Conservation (phyloP, 1,284 basidiomycete genomes). For the Veloboletus limbatus region DNA sequence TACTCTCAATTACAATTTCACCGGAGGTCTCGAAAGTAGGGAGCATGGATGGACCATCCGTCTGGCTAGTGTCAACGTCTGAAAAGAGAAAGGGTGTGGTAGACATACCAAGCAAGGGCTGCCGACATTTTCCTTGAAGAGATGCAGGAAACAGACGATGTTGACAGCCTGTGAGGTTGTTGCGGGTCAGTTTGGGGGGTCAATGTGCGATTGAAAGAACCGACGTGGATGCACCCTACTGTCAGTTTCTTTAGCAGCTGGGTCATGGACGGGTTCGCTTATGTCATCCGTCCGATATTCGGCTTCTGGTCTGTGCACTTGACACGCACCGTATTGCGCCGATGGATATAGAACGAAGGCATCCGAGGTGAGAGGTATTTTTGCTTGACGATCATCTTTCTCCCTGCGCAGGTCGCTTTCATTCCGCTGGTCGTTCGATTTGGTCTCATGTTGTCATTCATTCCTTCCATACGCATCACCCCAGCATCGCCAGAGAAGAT, state of each 20-base stretch:
- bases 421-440: constrained; percentile 8
- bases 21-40: constrained; percentile 68
- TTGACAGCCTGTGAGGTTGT: constrained; percentile 45
- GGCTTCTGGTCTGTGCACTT: too few relatives aligned
- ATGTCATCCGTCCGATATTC: too few relatives aligned
- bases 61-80: constrained; percentile 34
- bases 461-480: constrained; percentile 68
- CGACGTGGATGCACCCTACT: constrained; percentile 32
- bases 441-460: constrained; percentile 42
- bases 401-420: constrained; percentile 47
- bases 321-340: too few relatives aligned
- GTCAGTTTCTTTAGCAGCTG: constrained; percentile 23
- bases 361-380: too few relatives aligned
- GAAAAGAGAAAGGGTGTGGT: background rate
- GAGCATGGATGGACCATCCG: constrained; percentile 83
- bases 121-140: constrained; percentile 60
- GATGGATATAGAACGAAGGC: too few relatives aligned
- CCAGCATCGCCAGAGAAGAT: constrained; percentile 55
- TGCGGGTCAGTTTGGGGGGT: constrained; percentile 5
- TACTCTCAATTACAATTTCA: constrained; percentile 64
- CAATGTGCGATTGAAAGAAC: constrained; percentile 3
- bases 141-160: constrained; percentile 49
- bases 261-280: too few relatives aligned
- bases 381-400: constrained; percentile 3
- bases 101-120: constrained; percentile 48